Conservation (phyloP, 306 rosid genomes). For the Cercis canadensis region DNA sequence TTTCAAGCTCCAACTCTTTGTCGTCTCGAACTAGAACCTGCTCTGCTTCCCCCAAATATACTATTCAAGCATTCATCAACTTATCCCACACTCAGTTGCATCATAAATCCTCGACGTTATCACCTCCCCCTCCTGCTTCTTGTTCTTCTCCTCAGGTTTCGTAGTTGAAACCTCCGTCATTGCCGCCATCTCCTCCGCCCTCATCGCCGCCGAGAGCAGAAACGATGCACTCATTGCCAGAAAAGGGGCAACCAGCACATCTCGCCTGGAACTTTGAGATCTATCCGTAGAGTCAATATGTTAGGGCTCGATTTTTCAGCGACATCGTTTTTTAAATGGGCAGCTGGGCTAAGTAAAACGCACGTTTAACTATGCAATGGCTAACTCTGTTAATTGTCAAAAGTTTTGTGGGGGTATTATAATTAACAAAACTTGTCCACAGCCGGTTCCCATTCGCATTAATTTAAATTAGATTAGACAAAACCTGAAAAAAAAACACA, state of each 20-base stretch:
- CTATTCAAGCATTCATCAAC: slow-evolving; percentile 81
- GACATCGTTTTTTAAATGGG: too few relatives aligned
- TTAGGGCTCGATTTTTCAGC: too few relatives aligned
- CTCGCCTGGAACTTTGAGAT: slow-evolving; percentile 53
- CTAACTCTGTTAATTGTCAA: too few relatives aligned
- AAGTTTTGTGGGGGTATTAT: too few relatives aligned
- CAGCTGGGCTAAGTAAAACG: too few relatives aligned
- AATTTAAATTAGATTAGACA: too few relatives aligned
- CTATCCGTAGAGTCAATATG: not conserved
- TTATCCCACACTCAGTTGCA: slow-evolving; percentile 93
- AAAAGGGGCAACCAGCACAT: slow-evolving; percentile 63
- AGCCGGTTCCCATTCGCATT: too few relatives aligned
- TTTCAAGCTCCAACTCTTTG: slow-evolving; percentile 88
- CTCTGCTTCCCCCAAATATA: slow-evolving; percentile 93
- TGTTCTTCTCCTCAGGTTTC: slow-evolving; percentile 46
- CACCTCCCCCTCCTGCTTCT: slow-evolving; percentile 55
- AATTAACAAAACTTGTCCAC: too few relatives aligned
- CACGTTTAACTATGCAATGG: too few relatives aligned
- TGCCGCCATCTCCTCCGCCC: slow-evolving; percentile 57
- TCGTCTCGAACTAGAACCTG: slow-evolving; percentile 91
- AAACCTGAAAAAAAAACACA: too few relatives aligned
- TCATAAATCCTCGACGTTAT: slow-evolving; percentile 87
- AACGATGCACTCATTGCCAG: slow-evolving; percentile 68
- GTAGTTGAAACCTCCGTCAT: slow-evolving; percentile 12
- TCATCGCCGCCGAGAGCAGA: slow-evolving; percentile 58